A percentile compares a stretch with the other conserved stretches of the same genome.
These are phyloP conservation scores for Pilobolus umbonatus DNA, from an alignment of 192 early-diverging fungal species.

Conservation along the genomic window DNA sequence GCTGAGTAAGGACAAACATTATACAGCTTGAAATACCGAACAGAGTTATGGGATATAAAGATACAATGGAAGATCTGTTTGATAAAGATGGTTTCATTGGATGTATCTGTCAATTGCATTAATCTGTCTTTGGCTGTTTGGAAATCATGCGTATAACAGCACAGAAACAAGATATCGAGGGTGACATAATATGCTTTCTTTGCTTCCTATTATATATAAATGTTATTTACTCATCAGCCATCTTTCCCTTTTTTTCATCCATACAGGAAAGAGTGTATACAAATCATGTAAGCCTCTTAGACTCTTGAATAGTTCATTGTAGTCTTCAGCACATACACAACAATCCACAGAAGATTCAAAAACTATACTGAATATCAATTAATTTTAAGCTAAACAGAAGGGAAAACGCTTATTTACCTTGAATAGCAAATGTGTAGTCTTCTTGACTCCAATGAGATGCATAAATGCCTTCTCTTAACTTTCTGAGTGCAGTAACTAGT, in stretches of 20 bases:
- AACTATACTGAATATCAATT: neutral
- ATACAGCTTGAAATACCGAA: slow-evolving; percentile 2
- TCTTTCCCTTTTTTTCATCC: neutral
- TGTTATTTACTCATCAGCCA: neutral
- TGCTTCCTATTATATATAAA: neutral
- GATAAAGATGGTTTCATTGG: neutral
- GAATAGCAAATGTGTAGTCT: neutral
- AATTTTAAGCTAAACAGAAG: neutral
- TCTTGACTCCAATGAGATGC: slow-evolving; percentile 11
- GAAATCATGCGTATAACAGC: neutral
- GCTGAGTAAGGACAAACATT: neutral
- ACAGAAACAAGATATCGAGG: neutral
- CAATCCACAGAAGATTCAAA: slow-evolving; percentile 2
- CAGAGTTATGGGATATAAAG: neutral
- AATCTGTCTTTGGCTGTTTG: neutral
- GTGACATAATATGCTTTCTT: slow-evolving; percentile 1
- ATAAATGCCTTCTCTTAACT: slow-evolving; percentile 14
- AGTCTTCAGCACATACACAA: neutral
- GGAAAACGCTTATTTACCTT: neutral
- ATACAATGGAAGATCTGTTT: neutral
- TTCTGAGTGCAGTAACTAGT: neutral
- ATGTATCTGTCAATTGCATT: neutral
- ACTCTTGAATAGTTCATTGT: slow-evolving; percentile 6
- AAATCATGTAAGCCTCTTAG: neutral
- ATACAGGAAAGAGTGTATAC: no score